phyloP scores from a whole-genome alignment of 2,329 filamentous ascomycete genomes.

The Xylariaceae sp. region DNA sequence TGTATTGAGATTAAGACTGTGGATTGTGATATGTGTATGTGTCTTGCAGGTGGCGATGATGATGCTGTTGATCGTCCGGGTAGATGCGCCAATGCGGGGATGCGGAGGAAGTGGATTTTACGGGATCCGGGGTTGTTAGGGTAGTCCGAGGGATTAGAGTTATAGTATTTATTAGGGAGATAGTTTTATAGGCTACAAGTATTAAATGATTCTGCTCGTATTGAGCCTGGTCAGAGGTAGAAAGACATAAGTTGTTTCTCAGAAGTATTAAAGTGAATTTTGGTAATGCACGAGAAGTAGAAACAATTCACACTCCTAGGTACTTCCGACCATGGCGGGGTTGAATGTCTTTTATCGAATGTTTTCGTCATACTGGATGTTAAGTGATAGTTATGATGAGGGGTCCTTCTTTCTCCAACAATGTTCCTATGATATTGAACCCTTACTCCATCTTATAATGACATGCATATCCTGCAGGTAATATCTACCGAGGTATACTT shows the following conservation, averaged over 20 bases:
- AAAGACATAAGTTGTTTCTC: no score
- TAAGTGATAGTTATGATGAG: neutral
- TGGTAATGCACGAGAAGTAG: no score
- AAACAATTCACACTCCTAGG: no score
- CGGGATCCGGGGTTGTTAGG: neutral
- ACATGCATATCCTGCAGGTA: no score
- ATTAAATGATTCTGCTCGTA: no score
- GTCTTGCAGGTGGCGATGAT: neutral
- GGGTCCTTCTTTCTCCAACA: neutral
- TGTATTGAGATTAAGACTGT: neutral
- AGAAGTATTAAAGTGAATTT: neutral
- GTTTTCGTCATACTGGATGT: neutral
- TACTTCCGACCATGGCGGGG: neutral
- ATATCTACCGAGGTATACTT: no score
- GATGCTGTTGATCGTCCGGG: neutral
- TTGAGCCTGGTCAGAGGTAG: no score
- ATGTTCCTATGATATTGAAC: no score
- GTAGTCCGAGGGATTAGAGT: no score
- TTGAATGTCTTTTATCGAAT: neutral
- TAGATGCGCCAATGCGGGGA: conserved; percentile 21
- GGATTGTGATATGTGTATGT: neutral
- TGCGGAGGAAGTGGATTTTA: no score
- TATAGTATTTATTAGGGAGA: no score
- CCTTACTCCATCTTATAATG: neutral
- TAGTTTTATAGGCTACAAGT: no score